Evolutionary conservation across 164 flowering plant species (phyloP).

Genomic region (Cinnamomum chago): DNA sequence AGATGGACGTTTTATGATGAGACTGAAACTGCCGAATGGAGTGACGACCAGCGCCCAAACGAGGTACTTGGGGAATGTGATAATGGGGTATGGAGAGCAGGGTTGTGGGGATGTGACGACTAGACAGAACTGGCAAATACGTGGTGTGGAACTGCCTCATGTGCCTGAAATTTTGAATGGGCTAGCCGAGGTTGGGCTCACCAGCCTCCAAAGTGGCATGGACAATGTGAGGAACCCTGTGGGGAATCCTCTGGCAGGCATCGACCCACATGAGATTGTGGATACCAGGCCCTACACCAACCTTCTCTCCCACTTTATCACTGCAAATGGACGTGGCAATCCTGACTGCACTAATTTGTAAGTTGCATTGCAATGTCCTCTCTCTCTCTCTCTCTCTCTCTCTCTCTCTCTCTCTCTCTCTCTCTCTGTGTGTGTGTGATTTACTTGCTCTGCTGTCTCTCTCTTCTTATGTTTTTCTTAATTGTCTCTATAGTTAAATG

Average conservation of each 20-base stretch:
- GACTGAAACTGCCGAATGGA: slow-evolving; percentile 96
- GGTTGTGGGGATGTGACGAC: slow-evolving; percentile 96
- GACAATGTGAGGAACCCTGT: slow-evolving; percentile 97
- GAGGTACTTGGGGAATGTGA: slow-evolving; percentile 74
- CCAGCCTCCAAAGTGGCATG: slow-evolving; percentile 97
- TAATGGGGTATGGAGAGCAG: slow-evolving; percentile 68
- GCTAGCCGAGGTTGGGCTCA: slow-evolving; percentile 68
- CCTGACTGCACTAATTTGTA: slow-evolving; percentile 69
- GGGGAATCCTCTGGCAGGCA: slow-evolving; percentile 92
- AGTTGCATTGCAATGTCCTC: slow-evolving; percentile 21
- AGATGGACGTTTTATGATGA: slow-evolving; percentile 97
- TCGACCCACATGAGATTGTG: slow-evolving; percentile 79
- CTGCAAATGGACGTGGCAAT: slow-evolving; percentile 75
- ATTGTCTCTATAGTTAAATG: no score
- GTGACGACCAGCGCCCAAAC: slow-evolving; percentile 86
- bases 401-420: neutral
- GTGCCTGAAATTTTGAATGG: slow-evolving; percentile 86
- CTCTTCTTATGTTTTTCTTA: neutral
- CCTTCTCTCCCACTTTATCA: slow-evolving; percentile 67
- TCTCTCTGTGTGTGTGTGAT: no score
- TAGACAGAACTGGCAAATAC: slow-evolving; percentile 95
- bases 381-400: no score
- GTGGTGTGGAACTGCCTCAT: slow-evolving; percentile 78
- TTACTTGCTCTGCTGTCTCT: no score
- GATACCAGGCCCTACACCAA: slow-evolving; percentile 85